Evolutionary conservation across 495 filamentous ascomycete species (phyloP), one percentile per base, ranked within the genome.

Genomic region (Aspergillus biplanus): DNA sequence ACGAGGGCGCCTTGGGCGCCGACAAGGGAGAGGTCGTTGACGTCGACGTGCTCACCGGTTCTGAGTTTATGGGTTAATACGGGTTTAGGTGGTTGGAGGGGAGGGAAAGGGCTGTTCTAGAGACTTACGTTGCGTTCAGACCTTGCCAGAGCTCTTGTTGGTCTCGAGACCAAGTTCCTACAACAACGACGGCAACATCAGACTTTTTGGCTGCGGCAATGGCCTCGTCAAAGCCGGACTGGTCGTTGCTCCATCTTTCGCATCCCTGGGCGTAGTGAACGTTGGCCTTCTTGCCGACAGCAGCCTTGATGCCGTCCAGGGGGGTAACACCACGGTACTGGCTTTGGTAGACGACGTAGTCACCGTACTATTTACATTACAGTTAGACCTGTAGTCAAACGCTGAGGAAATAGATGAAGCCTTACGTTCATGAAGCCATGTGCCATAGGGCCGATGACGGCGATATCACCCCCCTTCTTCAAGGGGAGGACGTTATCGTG

Each of bases 361-460:
- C 88, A 32, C 88, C 88, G 54, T 87, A 88, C 81, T 86, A 37
- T 37, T 11, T n/a, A 5, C n/a, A 11, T 39, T 56, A 39, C 27
- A 13, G 33, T 61, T 7, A 39, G 47, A 9, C 6, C 8, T 27
- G 16, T 27, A 7, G n/a, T 50, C 6, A 34, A 59, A 54, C 7
- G n/a, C 33, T 21, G 73, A 33, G 4, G 32, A 35, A 12, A 15
- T 16, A 16, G 27, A 33, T 32, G 33, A 31, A 27, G 7, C 75
- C 81, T 76, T 63, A 88, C 86, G 64, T 91, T 91, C 81, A 89
- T 86, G 62, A 75, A 89, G 1, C 85, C 88, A 71, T 88, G 77
- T 0, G 87, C 89, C 87, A 91, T 90, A 13, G 88, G 88, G 0
- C 88, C 88, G 64, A 92, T 88, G n/a, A 91, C 86, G 4, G 87